These are phyloP conservation scores for Tagetes patula DNA, from an alignment of 129 eudicot species.

Conservation along the genomic window DNA sequence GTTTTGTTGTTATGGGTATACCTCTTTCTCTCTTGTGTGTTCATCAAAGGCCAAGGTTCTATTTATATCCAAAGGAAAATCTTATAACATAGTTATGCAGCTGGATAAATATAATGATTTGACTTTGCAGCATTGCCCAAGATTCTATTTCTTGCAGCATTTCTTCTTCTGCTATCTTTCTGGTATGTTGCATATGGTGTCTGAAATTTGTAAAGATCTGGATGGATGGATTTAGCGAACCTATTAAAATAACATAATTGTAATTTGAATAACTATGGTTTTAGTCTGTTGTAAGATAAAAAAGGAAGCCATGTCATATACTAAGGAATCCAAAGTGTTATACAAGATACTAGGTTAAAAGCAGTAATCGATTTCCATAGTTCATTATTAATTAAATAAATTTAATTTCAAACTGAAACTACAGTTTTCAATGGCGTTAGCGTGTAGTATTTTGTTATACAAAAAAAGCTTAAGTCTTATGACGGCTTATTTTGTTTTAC, in stretches of 20 bases:
- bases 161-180: conserved; percentile 91
- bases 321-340: neutral
- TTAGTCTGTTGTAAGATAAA: conserved; percentile 7
- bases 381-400: neutral
- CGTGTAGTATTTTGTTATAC: neutral
- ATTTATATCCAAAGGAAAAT: neutral
- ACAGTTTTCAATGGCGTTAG: neutral
- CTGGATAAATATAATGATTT: conserved; percentile 24
- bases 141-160: conserved; percentile 84
- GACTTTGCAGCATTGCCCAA: conserved; percentile 79
- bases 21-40: conserved; percentile 9
- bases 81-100: conserved; percentile 10
- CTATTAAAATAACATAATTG: conserved; percentile 4
- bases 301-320: neutral
- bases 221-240: conserved; percentile 8
- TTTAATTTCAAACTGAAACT: neutral
- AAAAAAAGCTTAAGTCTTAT: neutral
- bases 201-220: conserved; percentile 7
- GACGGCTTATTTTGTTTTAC: neutral
- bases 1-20: conserved; percentile 87
- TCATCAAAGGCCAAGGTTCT: neutral
- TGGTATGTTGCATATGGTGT: conserved; percentile 57
- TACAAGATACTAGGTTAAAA: conserved; percentile 5
- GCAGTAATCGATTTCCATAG: neutral
- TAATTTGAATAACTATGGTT: conserved; percentile 6